Percentiles rank a stretch among this genome's conserved stretches.
Evolutionary conservation across 768 basidiomycete species (phyloP).

Genomic region (Suillus variegatus): DNA sequence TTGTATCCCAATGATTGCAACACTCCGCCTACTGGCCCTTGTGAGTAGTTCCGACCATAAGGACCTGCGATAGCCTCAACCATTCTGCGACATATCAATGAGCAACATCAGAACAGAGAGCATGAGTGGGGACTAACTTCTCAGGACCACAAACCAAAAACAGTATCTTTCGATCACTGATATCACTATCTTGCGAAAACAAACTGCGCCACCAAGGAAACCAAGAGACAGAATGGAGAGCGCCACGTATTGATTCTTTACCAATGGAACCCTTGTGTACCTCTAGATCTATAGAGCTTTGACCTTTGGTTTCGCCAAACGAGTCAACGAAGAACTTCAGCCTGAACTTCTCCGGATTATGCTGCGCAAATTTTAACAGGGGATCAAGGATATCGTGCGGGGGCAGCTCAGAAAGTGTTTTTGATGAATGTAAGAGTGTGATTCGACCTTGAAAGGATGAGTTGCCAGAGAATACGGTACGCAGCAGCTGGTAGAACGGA

Average conservation of each 20-base stretch:
- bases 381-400: slow-evolving; percentile 61
- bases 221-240: slow-evolving; percentile 33
- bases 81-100: slow-evolving; percentile 53
- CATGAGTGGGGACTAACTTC: slow-evolving; percentile 47
- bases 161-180: slow-evolving; percentile 45
- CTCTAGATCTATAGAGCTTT: slow-evolving; percentile 13
- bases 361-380: slow-evolving; percentile 46
- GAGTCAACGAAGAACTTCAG: slow-evolving; percentile 67
- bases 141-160: slow-evolving; percentile 88
- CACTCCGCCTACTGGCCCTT: slow-evolving; percentile 69
- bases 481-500: slow-evolving; percentile 79
- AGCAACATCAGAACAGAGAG: not conserved
- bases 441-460: slow-evolving; percentile 49
- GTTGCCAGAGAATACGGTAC: slow-evolving; percentile 45
- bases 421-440: slow-evolving; percentile 74
- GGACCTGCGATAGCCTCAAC: slow-evolving; percentile 73
- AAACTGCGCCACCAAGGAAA: slow-evolving; percentile 33
- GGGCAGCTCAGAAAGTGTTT: slow-evolving; percentile 62
- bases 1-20: slow-evolving; percentile 64
- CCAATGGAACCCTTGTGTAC: slow-evolving; percentile 57
- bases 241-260: slow-evolving; percentile 46
- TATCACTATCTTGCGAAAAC: slow-evolving; percentile 12
- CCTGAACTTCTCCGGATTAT: slow-evolving; percentile 56
- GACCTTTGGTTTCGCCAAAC: slow-evolving; percentile 18
- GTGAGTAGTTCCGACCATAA: slow-evolving; percentile 73